These are phyloP conservation scores for Penicillium sclerotiorum DNA, from an alignment of 2,329 filamentous ascomycete species.

Conservation along the genomic window DNA sequence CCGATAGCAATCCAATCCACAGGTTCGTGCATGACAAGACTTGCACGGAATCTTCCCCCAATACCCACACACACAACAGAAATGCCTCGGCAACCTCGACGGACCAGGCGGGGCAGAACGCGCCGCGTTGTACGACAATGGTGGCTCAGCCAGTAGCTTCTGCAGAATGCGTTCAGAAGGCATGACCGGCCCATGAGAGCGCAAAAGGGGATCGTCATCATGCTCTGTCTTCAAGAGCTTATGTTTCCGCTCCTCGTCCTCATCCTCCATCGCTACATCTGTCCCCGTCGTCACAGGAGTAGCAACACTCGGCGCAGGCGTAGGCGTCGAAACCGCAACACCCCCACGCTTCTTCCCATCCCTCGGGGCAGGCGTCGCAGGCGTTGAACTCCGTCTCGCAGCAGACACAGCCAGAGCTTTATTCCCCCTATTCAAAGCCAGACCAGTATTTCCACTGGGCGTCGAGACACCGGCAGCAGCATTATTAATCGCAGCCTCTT, in stretches of 20 bases:
- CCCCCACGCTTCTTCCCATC: not conserved
- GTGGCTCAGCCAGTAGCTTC: constrained; percentile 48
- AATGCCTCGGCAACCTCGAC: constrained; percentile 41
- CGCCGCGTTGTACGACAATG: constrained; percentile 50
- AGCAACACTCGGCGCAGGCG: constrained; percentile 4
- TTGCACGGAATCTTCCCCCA: constrained; percentile 54
- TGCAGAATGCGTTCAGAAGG: constrained; percentile 52
- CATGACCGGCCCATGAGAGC: constrained; percentile 44
- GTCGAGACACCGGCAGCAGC: constrained; percentile 9
- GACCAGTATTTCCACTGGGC: not conserved
- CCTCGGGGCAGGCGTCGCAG: constrained; percentile 26
- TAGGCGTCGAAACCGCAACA: constrained; percentile 14
- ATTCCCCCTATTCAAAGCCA: constrained; percentile 10
- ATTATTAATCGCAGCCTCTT: constrained; percentile 45
- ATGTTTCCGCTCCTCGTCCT: constrained; percentile 14
- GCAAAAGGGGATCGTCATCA: constrained; percentile 47
- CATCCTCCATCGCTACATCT: constrained; percentile 16
- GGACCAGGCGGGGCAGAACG: constrained; percentile 40
- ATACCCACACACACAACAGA: constrained; percentile 54
- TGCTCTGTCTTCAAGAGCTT: constrained; percentile 39
- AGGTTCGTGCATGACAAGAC: constrained; percentile 50
- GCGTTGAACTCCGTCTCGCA: constrained; percentile 32
- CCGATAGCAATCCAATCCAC: constrained; percentile 52
- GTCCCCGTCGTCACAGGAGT: constrained; percentile 3
- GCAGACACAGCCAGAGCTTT: constrained; percentile 13